phyloP scores from a whole-genome alignment of 2,329 filamentous ascomycete genomes.

The Setomelanomma holmii region DNA sequence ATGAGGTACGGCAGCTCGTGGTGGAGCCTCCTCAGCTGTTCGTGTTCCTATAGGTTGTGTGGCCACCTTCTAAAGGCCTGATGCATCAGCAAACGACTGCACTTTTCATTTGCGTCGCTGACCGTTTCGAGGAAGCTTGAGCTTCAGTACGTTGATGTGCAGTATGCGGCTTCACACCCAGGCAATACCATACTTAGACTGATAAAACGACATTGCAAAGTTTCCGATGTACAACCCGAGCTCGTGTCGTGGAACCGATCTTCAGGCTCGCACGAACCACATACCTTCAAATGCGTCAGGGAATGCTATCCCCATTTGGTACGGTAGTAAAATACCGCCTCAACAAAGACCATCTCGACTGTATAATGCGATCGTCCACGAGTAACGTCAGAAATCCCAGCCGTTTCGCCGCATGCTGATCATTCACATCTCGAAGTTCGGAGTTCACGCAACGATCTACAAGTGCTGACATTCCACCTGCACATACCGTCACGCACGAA shows the following conservation, averaged over 20 bases:
- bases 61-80: no score
- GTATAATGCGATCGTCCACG: neutral
- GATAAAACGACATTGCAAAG: neutral
- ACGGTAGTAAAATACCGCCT: neutral
- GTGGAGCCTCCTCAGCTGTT: no score
- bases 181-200: no score
- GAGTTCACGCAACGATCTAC: constrained; percentile 5
- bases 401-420: neutral
- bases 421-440: constrained; percentile 1
- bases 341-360: neutral
- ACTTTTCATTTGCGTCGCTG: neutral
- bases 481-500: neutral
- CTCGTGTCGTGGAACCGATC: constrained; percentile 6
- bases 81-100: neutral
- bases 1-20: no score
- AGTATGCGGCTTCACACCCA: no score
- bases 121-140: neutral
- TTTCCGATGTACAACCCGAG: neutral
- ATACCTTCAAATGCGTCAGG: no score
- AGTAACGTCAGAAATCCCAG: constrained; percentile 4
- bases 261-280: no score
- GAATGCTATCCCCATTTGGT: neutral
- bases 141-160: no score
- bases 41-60: no score
- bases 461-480: constrained; percentile 7